phyloP scores from a whole-genome alignment of 768 basidiomycete species.

The Rhizopogon rudus region DNA sequence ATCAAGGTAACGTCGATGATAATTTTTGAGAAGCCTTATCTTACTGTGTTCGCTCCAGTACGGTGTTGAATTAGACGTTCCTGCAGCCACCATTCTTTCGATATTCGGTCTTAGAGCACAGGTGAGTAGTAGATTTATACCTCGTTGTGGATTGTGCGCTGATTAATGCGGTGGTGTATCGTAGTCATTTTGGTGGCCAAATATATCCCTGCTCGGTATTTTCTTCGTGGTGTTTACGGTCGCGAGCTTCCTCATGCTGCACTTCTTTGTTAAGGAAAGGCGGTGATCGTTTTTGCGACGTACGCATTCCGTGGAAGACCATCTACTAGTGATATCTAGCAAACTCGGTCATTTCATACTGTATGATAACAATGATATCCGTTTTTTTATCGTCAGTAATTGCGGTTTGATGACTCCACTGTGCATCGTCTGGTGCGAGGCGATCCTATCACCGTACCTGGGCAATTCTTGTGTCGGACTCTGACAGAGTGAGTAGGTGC shows the following conservation, averaged over 20 bases:
- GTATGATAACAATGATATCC: background rate
- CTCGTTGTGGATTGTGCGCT: background rate
- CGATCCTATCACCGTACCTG: no score
- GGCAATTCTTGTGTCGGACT: no score
- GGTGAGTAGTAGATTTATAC: constrained; percentile 32
- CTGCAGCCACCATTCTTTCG: constrained; percentile 92
- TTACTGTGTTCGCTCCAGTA: constrained; percentile 46
- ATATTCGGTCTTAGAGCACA: constrained; percentile 91
- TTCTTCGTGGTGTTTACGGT: constrained; percentile 81
- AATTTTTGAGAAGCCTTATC: background rate
- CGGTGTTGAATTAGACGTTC: constrained; percentile 94
- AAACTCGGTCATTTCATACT: background rate
- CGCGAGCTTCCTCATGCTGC: constrained; percentile 73
- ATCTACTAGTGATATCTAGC: background rate
- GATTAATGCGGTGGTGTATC: constrained; percentile 4
- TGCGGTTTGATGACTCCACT: background rate
- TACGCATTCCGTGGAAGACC: background rate
- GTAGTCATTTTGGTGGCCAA: constrained; percentile 98
- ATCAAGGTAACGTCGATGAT: constrained; percentile 54
- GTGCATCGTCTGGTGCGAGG: background rate
- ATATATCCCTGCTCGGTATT: constrained; percentile 78
- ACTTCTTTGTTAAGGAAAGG: constrained; percentile 86
- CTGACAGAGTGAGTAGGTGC: no score
- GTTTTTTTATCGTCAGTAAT: background rate
- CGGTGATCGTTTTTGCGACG: constrained; percentile 14